Percentiles rank a stretch among this genome's conserved stretches.
These are phyloP conservation scores for Ganoderma meredithae DNA, from an alignment of 1,284 basidiomycete species.

Conservation along the genomic window DNA sequence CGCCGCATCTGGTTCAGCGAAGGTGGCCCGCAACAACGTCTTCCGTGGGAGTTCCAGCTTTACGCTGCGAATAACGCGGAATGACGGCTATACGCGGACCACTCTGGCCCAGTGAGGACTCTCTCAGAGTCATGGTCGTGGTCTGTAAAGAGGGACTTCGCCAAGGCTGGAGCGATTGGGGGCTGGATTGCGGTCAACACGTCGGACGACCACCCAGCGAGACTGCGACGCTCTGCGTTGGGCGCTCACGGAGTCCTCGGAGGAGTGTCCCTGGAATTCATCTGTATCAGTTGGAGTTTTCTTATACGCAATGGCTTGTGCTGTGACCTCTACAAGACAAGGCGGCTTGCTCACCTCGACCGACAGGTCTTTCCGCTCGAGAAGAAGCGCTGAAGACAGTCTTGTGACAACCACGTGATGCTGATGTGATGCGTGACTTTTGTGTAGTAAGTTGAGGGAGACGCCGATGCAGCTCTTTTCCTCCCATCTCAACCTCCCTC, in stretches of 20 bases:
- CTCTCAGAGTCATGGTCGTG: too few relatives aligned
- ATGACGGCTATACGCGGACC: neutral
- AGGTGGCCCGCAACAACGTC: conserved; percentile 54
- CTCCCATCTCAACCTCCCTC: neutral
- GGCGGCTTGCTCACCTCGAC: neutral
- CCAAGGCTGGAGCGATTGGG: neutral
- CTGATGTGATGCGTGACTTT: neutral
- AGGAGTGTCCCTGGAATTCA: neutral
- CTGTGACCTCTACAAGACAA: neutral
- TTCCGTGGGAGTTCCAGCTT: conserved; percentile 78
- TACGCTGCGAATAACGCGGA: conserved; percentile 41
- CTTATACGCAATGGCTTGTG: neutral
- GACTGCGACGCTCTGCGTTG: too few relatives aligned
- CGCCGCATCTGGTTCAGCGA: conserved; percentile 83
- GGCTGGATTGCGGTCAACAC: too few relatives aligned
- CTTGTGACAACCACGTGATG: neutral
- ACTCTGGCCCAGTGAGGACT: neutral
- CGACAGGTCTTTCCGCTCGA: neutral
- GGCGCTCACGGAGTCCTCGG: too few relatives aligned
- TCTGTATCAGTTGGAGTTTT: neutral
- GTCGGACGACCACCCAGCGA: neutral
- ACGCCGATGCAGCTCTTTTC: neutral
- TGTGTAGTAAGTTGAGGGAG: neutral
- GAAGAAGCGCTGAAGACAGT: neutral
- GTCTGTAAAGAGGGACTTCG: neutral